phyloP scores from a whole-genome alignment of 2,329 filamentous ascomycete species.

The Fusarium virguliforme region DNA sequence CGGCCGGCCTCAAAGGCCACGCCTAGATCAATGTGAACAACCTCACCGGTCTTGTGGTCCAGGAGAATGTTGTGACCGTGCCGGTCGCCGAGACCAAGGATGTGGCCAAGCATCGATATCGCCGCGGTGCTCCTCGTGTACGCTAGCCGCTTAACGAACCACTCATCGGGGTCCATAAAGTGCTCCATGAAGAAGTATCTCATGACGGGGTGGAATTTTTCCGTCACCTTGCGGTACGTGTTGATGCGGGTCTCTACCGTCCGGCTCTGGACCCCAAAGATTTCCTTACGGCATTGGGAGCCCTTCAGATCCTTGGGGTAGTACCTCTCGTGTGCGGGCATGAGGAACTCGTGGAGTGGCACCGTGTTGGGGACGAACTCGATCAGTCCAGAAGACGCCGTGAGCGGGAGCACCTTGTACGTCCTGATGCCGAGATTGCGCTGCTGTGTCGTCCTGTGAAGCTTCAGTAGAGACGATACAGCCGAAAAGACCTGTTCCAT shows the following conservation, averaged over 20 bases:
- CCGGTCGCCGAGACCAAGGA: constrained; percentile 92
- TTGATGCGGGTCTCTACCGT: constrained; percentile 79
- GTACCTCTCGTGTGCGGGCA: constrained; percentile 91
- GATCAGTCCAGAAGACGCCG: constrained; percentile 88
- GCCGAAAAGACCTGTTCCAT: constrained; percentile 99
- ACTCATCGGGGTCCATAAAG: constrained; percentile 94
- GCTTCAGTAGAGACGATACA: constrained; percentile 89
- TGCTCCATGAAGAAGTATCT: constrained; percentile 97
- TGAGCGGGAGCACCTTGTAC: constrained; percentile 96
- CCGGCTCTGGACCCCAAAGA: constrained; percentile 79
- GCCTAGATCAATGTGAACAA: constrained; percentile 96
- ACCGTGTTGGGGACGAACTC: constrained; percentile 97
- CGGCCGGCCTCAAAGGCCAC: constrained; percentile 98
- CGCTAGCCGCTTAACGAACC: constrained; percentile 90
- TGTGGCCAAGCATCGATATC: constrained; percentile 94
- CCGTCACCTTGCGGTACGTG: constrained; percentile 83
- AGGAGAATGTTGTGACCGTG: constrained; percentile 98
- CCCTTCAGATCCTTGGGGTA: constrained; percentile 87
- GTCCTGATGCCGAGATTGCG: constrained; percentile 92
- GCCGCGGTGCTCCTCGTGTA: constrained; percentile 95
- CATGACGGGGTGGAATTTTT: constrained; percentile 93
- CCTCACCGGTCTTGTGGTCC: constrained; percentile 90
- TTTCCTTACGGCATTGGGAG: constrained; percentile 83
- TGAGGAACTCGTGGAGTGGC: constrained; percentile 90
- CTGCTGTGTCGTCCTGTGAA: constrained; percentile 89